phyloP scores from a whole-genome alignment of 805 yeast species.

The Candida jianshihensis region DNA sequence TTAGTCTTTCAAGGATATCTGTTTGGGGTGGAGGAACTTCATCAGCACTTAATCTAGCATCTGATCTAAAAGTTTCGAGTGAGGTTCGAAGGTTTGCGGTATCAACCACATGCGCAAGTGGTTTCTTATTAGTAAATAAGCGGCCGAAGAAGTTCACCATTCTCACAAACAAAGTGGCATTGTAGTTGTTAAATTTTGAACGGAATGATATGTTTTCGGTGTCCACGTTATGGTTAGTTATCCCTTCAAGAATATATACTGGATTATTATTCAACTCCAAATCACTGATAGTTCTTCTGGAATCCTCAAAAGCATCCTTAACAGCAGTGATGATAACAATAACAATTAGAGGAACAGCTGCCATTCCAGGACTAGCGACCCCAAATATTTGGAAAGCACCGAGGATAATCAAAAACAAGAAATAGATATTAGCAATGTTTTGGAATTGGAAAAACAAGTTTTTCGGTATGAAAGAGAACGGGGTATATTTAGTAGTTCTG shows the following conservation, averaged over 20 bases:
- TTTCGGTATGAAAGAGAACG: conserved; percentile 81
- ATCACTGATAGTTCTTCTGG: conserved; percentile 64
- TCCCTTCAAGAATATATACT: conserved; percentile 55
- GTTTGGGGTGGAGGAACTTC: not conserved
- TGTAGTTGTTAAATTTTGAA: conserved; percentile 61
- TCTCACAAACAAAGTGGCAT: conserved; percentile 25
- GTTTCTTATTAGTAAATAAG: conserved; percentile 4
- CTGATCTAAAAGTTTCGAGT: conserved; percentile 29
- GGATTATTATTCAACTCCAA: conserved; percentile 69
- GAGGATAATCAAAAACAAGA: conserved; percentile 68
- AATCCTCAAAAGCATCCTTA: conserved; percentile 78
- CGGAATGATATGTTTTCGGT: conserved; percentile 60
- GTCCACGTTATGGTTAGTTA: conserved; percentile 52
- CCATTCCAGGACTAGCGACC: conserved; percentile 68
- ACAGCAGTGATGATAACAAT: conserved; percentile 69
- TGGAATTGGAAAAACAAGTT: conserved; percentile 73
- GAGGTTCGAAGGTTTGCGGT: conserved; percentile 27
- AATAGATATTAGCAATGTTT: conserved; percentile 87
- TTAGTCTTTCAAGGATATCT: conserved; percentile 1
- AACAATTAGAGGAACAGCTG: conserved; percentile 74
- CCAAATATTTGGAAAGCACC: conserved; percentile 77
- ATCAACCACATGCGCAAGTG: not conserved
- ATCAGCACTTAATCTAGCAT: conserved; percentile 13
- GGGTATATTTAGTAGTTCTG: conserved; percentile 93
- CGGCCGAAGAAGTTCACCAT: conserved; percentile 21